These are phyloP conservation scores for Sorghum bicolor DNA, from an alignment of 176 grass and related monocot species.

Conservation along the genomic window Sorghum_bicolor_NCBIv3 NC_012875.2:38126501-38127000, in stretches of 20 bases:
- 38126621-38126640: not conserved
- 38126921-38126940: too few species aligned
- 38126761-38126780: not conserved
- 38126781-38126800: not conserved
- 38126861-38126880: too few species aligned
- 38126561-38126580: not conserved
- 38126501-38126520: too few species aligned
- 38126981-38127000: too few species aligned
- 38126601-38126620: constrained; percentile 9
- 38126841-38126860: too few species aligned
- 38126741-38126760: constrained; percentile 1
- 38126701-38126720: not conserved
- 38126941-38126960: too few species aligned
- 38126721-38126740: too few species aligned
- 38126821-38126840: too few species aligned
- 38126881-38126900: too few species aligned
- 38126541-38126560: not conserved
- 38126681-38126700: not conserved
- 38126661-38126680: not conserved
- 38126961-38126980: too few species aligned
- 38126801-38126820: not conserved
- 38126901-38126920: too few species aligned
- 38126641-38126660: not conserved
- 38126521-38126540: not conserved
- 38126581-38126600: not conserved